These are phyloP conservation scores for Pyronema domesticum DNA, from an alignment of 495 filamentous ascomycete genomes.

Conservation along the genomic window DNA sequence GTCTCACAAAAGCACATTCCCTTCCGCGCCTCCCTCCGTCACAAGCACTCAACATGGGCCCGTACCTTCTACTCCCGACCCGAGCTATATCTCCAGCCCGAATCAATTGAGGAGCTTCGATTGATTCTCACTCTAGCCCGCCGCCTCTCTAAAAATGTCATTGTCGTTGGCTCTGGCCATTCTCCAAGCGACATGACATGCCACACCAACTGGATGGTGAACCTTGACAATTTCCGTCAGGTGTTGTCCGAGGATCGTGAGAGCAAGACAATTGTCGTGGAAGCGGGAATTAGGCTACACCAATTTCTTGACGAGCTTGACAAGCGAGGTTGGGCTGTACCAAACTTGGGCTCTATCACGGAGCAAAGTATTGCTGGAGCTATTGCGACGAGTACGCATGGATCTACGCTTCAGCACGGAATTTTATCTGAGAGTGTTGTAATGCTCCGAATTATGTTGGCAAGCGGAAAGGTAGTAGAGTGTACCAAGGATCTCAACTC, in stretches of 20 bases:
- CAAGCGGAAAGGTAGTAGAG: conserved; percentile 55
- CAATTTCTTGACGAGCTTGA: conserved; percentile 51
- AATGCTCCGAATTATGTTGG: conserved; percentile 58
- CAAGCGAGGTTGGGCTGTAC: conserved; percentile 57
- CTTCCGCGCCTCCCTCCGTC: conserved; percentile 52
- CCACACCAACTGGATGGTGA: conserved; percentile 86
- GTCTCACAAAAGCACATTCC: conserved; percentile 32
- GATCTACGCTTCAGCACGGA: conserved; percentile 68
- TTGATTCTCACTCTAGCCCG: conserved; percentile 68
- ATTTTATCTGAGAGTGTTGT: conserved; percentile 59
- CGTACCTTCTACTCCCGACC: conserved; percentile 73
- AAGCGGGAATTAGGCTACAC: conserved; percentile 68
- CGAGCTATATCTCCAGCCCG: conserved; percentile 74
- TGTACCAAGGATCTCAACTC: conserved; percentile 55
- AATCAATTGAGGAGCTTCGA: conserved; percentile 59
- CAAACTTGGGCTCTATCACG: conserved; percentile 85
- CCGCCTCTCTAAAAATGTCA: conserved; percentile 58
- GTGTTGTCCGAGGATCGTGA: conserved; percentile 49
- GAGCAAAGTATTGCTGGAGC: conserved; percentile 86
- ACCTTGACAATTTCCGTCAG: conserved; percentile 64
- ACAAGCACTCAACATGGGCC: conserved; percentile 92
- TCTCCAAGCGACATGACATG: conserved; percentile 86
- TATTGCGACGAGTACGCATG: conserved; percentile 84
- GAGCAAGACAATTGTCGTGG: conserved; percentile 49
- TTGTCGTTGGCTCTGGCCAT: conserved; percentile 69